Evolutionary conservation across 352 stramenopile species (phyloP).

Genomic region (Pythium sp.): DNA sequence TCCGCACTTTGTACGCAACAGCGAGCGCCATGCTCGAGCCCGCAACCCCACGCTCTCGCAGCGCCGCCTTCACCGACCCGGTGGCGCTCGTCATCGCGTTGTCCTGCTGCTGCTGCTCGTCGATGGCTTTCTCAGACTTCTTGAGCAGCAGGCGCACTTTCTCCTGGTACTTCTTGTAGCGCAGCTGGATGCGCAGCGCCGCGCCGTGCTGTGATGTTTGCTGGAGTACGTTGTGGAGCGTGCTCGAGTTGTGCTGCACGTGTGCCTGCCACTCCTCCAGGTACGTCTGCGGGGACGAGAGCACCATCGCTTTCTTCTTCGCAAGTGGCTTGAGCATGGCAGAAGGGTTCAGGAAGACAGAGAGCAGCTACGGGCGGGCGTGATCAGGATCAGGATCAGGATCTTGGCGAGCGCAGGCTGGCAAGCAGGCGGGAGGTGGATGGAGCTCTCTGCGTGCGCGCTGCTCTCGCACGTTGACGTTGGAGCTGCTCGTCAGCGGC

Average conservation of each 20-base stretch:
- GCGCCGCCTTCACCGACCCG: slow-evolving; percentile 21
- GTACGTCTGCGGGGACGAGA: slow-evolving; percentile 30
- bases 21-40: slow-evolving; percentile 64
- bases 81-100: slow-evolving; percentile 20
- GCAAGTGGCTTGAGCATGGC: slow-evolving; percentile 37
- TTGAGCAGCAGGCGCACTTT: slow-evolving; percentile 62
- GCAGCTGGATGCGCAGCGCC: slow-evolving; percentile 64
- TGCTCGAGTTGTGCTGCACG: slow-evolving; percentile 25
- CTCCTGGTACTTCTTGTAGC: slow-evolving; percentile 72
- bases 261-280: slow-evolving; percentile 42
- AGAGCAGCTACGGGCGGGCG: not conserved
- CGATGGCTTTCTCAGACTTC: slow-evolving; percentile 37
- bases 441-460: not conserved
- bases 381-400: not conserved
- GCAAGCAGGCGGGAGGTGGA: not conserved
- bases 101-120: slow-evolving; percentile 27
- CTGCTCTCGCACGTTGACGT: not conserved
- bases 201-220: slow-evolving; percentile 40
- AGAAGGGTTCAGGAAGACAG: not conserved
- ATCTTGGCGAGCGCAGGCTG: not conserved
- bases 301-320: slow-evolving; percentile 41
- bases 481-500: not conserved
- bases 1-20: slow-evolving; percentile 39
- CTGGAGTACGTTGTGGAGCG: slow-evolving; percentile 25
- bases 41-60: slow-evolving; percentile 33